These are phyloP conservation scores for Sphenostylis stenocarpa DNA, from an alignment of 306 rosid species.

Conservation along the genomic window DNA sequence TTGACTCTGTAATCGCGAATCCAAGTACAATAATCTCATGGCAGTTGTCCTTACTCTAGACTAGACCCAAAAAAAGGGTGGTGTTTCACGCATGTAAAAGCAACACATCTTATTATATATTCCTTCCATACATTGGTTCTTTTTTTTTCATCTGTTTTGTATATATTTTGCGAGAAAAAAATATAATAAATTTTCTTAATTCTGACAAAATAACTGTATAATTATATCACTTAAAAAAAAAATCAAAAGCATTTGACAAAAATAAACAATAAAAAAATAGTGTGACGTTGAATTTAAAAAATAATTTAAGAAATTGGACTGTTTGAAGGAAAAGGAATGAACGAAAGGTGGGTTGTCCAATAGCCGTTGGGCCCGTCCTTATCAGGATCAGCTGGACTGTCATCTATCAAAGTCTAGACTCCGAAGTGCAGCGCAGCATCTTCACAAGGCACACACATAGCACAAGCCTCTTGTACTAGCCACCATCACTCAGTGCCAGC, in stretches of 20 bases:
- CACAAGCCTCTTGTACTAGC: conserved; percentile 29
- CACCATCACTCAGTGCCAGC: conserved; percentile 25
- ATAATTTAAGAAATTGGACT: too few relatives aligned
- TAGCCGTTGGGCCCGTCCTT: conserved; percentile 30
- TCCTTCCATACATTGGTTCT: too few relatives aligned
- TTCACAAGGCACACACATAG: conserved; percentile 17
- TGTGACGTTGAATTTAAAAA: too few relatives aligned
- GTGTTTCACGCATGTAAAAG: conserved; percentile 1
- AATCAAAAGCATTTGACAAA: too few relatives aligned
- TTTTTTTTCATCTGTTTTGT: too few relatives aligned
- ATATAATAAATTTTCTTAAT: too few relatives aligned
- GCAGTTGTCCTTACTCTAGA: conserved; percentile 2
- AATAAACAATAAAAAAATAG: too few relatives aligned
- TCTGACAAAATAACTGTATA: too few relatives aligned
- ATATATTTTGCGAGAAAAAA: too few relatives aligned
- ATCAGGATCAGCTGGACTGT: conserved; percentile 49
- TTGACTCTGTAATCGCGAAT: neutral
- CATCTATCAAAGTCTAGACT: conserved; percentile 40
- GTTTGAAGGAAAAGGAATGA: neutral
- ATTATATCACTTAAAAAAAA: too few relatives aligned
- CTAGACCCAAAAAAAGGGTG: neutral
- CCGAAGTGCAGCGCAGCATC: conserved; percentile 28
- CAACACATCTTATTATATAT: neutral
- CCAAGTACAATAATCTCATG: conserved; percentile 14
- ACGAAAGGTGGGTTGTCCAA: conserved; percentile 15